Conservation (phyloP, 768 basidiomycete species). For the Dentipellis sp. region DNA sequence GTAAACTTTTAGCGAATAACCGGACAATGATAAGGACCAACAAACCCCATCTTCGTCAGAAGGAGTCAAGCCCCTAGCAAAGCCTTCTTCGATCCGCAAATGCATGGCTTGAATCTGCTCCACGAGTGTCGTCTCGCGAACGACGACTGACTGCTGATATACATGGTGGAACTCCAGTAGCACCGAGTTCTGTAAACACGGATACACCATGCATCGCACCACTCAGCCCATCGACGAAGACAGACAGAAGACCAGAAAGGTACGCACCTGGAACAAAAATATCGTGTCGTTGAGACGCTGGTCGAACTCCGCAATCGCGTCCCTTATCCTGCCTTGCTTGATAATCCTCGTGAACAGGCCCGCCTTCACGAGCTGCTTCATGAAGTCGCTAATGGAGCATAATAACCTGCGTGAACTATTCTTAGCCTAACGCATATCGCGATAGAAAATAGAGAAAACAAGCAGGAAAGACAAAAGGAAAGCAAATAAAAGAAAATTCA, state of each 20-base stretch:
- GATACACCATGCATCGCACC: no score
- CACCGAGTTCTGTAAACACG: constrained; percentile 1
- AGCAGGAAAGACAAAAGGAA: background rate
- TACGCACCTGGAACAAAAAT: constrained; percentile 2
- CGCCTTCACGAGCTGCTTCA: constrained; percentile 3
- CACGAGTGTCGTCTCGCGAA: constrained; percentile 5
- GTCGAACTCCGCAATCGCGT: constrained; percentile 6
- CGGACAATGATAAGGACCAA: background rate
- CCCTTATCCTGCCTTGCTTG: background rate
- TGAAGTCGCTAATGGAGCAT: constrained; percentile 2
- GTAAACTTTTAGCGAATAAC: background rate
- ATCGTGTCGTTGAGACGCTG: constrained; percentile 3
- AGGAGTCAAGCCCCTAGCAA: background rate
- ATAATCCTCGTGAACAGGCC: constrained; percentile 1
- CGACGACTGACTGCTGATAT: background rate
- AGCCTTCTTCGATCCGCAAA: constrained; percentile 3
- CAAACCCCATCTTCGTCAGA: constrained; percentile 6
- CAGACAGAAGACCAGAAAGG: background rate
- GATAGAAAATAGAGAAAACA: no score
- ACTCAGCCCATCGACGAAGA: no score
- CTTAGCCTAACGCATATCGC: no score
- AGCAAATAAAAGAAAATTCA: background rate
- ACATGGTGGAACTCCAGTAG: constrained; percentile 4
- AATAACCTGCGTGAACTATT: background rate
- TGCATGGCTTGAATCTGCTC: constrained; percentile 4